phyloP scores from a whole-genome alignment of 805 yeast genomes.

The Candida ovalis region DNA sequence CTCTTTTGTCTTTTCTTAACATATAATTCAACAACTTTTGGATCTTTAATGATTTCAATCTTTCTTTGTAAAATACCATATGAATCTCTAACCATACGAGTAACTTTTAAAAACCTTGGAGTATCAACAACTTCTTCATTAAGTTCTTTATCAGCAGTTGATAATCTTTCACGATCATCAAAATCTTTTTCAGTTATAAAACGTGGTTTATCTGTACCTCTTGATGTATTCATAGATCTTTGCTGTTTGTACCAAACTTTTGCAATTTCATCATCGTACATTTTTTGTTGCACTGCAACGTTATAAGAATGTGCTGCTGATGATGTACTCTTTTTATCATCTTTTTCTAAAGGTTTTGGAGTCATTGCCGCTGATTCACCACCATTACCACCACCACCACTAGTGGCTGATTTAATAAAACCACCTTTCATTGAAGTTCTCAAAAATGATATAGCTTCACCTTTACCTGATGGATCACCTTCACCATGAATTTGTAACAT shows the following conservation, averaged over 20 bases:
- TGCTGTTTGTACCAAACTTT: conserved; percentile 89
- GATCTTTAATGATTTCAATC: conserved; percentile 76
- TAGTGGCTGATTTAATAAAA: conserved; percentile 38
- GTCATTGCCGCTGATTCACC: conserved; percentile 16
- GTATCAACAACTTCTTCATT: conserved; percentile 29
- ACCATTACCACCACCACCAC: conserved; percentile 3
- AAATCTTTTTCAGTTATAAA: conserved; percentile 12
- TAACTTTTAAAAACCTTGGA: conserved; percentile 49
- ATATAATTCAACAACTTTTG: conserved; percentile 82
- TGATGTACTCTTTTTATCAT: conserved; percentile 37
- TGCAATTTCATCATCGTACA: conserved; percentile 85
- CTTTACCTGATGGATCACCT: conserved; percentile 92
- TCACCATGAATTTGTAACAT: conserved; percentile 93
- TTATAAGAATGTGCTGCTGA: conserved; percentile 69
- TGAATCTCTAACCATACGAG: conserved; percentile 76
- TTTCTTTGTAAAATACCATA: conserved; percentile 83
- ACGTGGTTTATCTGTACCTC: conserved; percentile 24
- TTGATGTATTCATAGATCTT: conserved; percentile 43
- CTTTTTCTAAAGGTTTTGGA: conserved; percentile 20
- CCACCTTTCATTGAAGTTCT: conserved; percentile 96
- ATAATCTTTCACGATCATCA: conserved; percentile 28
- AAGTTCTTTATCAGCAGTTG: conserved; percentile 31
- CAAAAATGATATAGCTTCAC: conserved; percentile 83
- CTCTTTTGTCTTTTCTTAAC: conserved; percentile 48
- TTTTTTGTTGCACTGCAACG: conserved; percentile 81